Conservation (phyloP, 139 green algal genomes). For the Coccomyxa sp. region DNA sequence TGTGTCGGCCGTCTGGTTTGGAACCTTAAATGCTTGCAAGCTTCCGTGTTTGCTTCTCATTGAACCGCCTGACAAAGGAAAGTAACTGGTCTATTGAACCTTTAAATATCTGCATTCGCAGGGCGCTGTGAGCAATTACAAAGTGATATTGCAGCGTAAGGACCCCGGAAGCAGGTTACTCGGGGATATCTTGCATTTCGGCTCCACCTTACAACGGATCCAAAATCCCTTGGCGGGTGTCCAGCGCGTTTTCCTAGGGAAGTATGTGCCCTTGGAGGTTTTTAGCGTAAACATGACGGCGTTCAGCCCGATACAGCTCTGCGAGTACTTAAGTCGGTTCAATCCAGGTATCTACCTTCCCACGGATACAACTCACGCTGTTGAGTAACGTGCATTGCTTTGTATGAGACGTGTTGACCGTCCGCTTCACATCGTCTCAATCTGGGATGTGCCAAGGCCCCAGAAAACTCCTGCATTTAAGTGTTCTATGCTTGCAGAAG, state of each 20-base stretch:
- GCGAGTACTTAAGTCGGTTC: not conserved
- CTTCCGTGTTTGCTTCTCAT: too few species aligned
- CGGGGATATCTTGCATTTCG: not conserved
- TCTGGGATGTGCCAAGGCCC: not conserved
- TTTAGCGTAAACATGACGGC: not conserved
- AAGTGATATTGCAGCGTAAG: not conserved
- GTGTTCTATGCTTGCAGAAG: too few species aligned
- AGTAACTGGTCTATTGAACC: too few species aligned
- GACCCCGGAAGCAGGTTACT: not conserved
- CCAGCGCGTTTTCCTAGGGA: not conserved
- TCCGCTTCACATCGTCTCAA: not conserved
- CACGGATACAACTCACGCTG: not conserved
- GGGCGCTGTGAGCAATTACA: not conserved
- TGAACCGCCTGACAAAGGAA: too few species aligned
- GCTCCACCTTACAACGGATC: not conserved
- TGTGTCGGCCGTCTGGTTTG: too few species aligned
- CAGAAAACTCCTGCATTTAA: too few species aligned
- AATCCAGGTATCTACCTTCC: not conserved
- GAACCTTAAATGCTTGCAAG: too few species aligned
- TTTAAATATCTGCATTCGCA: too few species aligned
- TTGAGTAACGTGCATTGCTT: too few species aligned
- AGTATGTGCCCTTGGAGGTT: slow-evolving; percentile 1
- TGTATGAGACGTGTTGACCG: not conserved
- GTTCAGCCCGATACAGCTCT: not conserved
- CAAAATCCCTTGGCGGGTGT: not conserved